phyloP scores from a whole-genome alignment of 2,329 filamentous ascomycete species.

The Diaporthe citri region DNA sequence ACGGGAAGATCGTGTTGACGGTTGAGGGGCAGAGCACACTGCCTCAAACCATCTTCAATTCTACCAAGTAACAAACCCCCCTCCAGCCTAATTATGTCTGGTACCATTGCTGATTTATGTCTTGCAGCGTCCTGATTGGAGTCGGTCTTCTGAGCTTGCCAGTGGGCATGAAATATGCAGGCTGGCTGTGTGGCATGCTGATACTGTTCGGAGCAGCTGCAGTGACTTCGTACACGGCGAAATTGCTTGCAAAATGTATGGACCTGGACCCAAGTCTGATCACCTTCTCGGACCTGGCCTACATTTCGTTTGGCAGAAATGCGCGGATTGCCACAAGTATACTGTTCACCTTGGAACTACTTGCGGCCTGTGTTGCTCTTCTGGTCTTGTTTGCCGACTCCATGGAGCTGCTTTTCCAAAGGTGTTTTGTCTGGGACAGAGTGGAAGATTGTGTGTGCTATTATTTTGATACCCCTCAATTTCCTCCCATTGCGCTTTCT shows the following conservation, averaged over 20 bases:
- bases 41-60: conserved; percentile 96
- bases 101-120: conserved; percentile 29
- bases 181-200: conserved; percentile 85
- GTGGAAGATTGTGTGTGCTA: conserved; percentile 89
- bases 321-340: conserved; percentile 86
- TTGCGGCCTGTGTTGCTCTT: conserved; percentile 90
- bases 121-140: conserved; percentile 79
- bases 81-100: background rate
- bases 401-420: conserved; percentile 82
- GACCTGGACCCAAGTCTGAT: conserved; percentile 87
- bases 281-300: conserved; percentile 94
- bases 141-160: conserved; percentile 91
- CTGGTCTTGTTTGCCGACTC: conserved; percentile 96
- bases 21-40: conserved; percentile 95
- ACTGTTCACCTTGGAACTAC: conserved; percentile 87
- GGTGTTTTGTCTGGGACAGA: conserved; percentile 71
- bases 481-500: conserved; percentile 87
- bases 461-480: conserved; percentile 83
- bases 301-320: conserved; percentile 86
- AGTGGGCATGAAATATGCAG: conserved; percentile 86
- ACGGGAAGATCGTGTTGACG: conserved; percentile 85
- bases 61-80: conserved; percentile 73
- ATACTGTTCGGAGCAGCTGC: conserved; percentile 81
- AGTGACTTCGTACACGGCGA: conserved; percentile 88
- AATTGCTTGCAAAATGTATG: conserved; percentile 87